Conservation (phyloP, 805 yeast species). For the Ogataea salicorniae region DNA sequence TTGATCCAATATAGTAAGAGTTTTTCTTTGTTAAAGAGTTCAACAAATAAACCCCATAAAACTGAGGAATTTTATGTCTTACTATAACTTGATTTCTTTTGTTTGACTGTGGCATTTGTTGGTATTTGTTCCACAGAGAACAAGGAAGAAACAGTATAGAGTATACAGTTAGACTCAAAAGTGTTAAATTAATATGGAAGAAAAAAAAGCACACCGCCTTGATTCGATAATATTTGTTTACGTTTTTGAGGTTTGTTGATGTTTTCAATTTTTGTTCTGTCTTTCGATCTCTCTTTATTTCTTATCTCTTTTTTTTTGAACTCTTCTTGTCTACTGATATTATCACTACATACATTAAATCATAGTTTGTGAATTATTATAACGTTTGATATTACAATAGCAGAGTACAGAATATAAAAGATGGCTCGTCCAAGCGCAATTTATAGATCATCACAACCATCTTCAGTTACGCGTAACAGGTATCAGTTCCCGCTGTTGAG, state of each 20-base stretch:
- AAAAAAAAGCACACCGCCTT: no score
- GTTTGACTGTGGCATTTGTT: not conserved
- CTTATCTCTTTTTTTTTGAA: no score
- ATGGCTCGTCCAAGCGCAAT: conserved; percentile 35
- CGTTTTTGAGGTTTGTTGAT: not conserved
- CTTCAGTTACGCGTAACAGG: conserved; percentile 19
- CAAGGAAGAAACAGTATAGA: no score
- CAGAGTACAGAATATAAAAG: no score
- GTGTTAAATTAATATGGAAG: no score
- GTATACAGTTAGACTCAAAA: no score
- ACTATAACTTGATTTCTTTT: not conserved
- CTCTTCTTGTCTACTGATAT: no score
- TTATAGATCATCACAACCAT: conserved; percentile 26
- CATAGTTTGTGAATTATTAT: no score
- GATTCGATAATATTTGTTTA: not conserved
- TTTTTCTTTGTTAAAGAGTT: conserved; percentile 52
- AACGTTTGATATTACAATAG: no score
- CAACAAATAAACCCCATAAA: conserved; percentile 70
- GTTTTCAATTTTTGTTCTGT: not conserved
- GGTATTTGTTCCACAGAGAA: no score
- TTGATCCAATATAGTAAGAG: conserved; percentile 74
- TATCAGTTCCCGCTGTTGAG: conserved; percentile 33
- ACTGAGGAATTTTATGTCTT: conserved; percentile 26
- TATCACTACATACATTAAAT: no score
- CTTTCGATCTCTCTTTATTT: not conserved